Percentiles rank a stretch among this genome's conserved stretches.
phyloP scores from a whole-genome alignment of 768 basidiomycete genomes.

The Crassisporium funariophilum region DNA sequence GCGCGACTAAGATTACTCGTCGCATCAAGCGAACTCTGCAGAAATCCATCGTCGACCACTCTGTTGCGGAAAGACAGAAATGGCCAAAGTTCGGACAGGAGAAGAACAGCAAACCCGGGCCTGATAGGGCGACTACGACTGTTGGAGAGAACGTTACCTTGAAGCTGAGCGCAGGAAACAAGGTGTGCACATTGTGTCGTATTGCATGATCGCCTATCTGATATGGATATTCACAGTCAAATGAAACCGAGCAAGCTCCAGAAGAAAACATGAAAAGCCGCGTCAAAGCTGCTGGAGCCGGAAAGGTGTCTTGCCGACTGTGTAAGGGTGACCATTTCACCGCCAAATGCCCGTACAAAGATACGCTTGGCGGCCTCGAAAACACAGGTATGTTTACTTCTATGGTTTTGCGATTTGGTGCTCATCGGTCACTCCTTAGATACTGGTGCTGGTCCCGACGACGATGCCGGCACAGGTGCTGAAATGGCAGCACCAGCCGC shows the following conservation, averaged over 20 bases:
- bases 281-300: slow-evolving; percentile 73
- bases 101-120: slow-evolving; percentile 83
- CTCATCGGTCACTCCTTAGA: slow-evolving; percentile 18
- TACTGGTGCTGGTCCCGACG: slow-evolving; percentile 38
- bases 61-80: slow-evolving; percentile 89
- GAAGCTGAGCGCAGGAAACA: slow-evolving; percentile 60
- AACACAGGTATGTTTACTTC: slow-evolving; percentile 45
- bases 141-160: slow-evolving; percentile 66
- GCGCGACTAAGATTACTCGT: slow-evolving; percentile 71
- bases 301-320: slow-evolving; percentile 88
- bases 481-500: slow-evolving; percentile 34
- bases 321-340: slow-evolving; percentile 99
- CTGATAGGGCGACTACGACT: slow-evolving; percentile 91
- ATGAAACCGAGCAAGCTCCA: slow-evolving; percentile 66
- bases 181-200: slow-evolving; percentile 38
- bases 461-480: slow-evolving; percentile 31
- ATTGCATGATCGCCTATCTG: neutral
- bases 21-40: slow-evolving; percentile 85
- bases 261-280: slow-evolving; percentile 69
- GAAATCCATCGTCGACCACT: slow-evolving; percentile 91
- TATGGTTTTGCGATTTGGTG: neutral
- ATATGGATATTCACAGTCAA: slow-evolving; percentile 37
- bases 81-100: slow-evolving; percentile 96
- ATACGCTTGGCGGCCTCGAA: slow-evolving; percentile 80
- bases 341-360: slow-evolving; percentile 97